A percentile compares a stretch with the other conserved stretches of the same genome.
Evolutionary conservation across 441 rosid genomes (phyloP).

Genomic region (Corymbia citriodora): DNA sequence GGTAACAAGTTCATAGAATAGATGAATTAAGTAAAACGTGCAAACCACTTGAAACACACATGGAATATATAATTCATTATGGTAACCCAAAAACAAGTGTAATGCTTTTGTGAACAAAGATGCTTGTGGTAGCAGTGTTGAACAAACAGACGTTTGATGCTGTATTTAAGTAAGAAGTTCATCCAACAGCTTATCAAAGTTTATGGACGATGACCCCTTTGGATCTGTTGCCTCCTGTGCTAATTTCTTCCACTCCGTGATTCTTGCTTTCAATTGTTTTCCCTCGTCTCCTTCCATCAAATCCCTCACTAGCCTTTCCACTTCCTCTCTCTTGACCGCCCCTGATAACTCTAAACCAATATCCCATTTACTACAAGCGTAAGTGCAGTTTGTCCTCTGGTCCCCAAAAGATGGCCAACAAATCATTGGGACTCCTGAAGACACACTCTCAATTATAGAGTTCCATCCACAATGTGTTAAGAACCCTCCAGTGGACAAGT

Average conservation of each 20-base stretch:
- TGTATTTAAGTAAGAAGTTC: background rate
- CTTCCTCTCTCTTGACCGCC: background rate
- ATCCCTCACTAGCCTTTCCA: background rate
- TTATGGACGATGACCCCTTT: background rate
- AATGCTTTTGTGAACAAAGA: background rate
- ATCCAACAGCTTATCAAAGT: background rate
- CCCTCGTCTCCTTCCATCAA: background rate
- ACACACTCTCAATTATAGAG: background rate
- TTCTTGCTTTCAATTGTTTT: background rate
- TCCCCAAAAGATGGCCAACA: background rate
- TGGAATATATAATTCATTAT: background rate
- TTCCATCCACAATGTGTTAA: background rate
- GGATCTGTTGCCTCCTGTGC: background rate
- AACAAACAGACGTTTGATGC: background rate
- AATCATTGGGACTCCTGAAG: background rate
- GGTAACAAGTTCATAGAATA: background rate
- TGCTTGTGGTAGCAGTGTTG: background rate
- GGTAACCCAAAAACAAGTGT: background rate
- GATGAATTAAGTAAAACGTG: background rate
- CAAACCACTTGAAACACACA: background rate
- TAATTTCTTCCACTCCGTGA: background rate
- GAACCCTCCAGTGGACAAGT: background rate
- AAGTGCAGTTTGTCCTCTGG: background rate
- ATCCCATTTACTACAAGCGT: background rate
- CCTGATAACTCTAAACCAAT: background rate